These are phyloP conservation scores for Irpex sp. DNA, from an alignment of 1,284 basidiomycete genomes.

Conservation along the genomic window DNA sequence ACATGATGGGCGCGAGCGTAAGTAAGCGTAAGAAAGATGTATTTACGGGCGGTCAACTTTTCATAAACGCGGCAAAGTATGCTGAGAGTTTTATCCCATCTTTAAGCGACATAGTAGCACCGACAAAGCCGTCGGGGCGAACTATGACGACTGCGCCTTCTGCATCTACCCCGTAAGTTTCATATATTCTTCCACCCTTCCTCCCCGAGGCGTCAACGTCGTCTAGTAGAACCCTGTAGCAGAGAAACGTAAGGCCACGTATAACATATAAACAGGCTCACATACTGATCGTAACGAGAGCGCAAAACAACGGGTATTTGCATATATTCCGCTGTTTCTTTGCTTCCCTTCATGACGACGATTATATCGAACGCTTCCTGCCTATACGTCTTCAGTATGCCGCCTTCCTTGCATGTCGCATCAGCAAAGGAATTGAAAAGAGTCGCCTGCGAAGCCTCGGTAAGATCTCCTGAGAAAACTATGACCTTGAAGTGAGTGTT, in stretches of 20 bases:
- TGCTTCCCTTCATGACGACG: background rate
- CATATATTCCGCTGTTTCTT: slow-evolving; percentile 17
- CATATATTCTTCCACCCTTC: background rate
- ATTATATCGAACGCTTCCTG: background rate
- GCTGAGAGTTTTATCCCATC: background rate
- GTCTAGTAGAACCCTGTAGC: background rate
- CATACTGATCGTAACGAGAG: slow-evolving; percentile 22
- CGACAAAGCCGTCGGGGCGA: background rate
- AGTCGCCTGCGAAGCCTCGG: background rate
- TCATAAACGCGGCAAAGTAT: background rate
- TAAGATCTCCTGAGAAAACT: slow-evolving; percentile 3
- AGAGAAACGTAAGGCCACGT: background rate
- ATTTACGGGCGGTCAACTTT: background rate
- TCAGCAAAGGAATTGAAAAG: background rate
- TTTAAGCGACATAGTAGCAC: background rate
- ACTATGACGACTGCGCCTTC: background rate
- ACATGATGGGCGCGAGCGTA: too few relatives aligned
- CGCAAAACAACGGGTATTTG: slow-evolving; percentile 18
- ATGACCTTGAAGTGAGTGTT: slow-evolving; percentile 9
- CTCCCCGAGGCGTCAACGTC: background rate
- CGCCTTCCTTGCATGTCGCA: background rate
- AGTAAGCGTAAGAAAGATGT: too few relatives aligned
- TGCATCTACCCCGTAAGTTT: background rate
- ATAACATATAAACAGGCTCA: background rate
- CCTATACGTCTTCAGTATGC: background rate